Percentiles rank a stretch among this genome's conserved stretches.
These are phyloP conservation scores for Mortierella sp. DNA, from an alignment of 371 early-diverging fungal species.

Conservation along the genomic window DNA sequence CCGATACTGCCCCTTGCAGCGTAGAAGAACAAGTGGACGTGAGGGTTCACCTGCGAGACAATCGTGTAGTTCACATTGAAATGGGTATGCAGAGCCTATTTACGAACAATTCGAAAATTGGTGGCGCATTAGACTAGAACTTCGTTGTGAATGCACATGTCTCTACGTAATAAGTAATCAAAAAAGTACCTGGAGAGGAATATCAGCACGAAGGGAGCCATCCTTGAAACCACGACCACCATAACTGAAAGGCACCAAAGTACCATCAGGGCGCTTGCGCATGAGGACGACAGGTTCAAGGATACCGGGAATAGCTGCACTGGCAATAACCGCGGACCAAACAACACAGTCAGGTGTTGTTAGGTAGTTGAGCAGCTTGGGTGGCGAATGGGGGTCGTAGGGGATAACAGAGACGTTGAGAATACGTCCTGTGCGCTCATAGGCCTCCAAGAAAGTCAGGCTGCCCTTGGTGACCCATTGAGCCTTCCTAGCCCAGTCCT, in stretches of 20 bases:
- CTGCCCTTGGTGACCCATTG: constrained; percentile 87
- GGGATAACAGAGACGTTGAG: constrained; percentile 91
- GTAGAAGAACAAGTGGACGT: constrained; percentile 89
- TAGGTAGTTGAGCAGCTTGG: constrained; percentile 89
- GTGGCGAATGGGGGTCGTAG: constrained; percentile 83
- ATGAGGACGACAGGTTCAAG: constrained; percentile 86
- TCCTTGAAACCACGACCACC: constrained; percentile 89
- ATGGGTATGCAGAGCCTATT: constrained; percentile 74
- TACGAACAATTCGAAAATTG: neutral
- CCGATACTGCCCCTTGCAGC: constrained; percentile 84
- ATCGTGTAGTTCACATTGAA: constrained; percentile 93
- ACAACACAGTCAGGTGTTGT: constrained; percentile 93
- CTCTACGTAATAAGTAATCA: neutral
- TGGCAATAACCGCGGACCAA: constrained; percentile 89
- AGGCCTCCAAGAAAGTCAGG: constrained; percentile 92
- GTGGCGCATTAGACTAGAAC: neutral
- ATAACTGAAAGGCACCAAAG: constrained; percentile 79
- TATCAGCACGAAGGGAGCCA: constrained; percentile 90
- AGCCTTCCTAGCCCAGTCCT: constrained; percentile 78
- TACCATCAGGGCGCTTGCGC: constrained; percentile 78
- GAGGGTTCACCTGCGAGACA: constrained; percentile 94
- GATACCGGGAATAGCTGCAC: constrained; percentile 83
- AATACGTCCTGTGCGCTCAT: constrained; percentile 88
- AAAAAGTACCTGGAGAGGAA: constrained; percentile 70
- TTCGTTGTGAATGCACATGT: no score